phyloP scores from a whole-genome alignment of 1,284 basidiomycete genomes.

The Rhodotorula sp. region DNA sequence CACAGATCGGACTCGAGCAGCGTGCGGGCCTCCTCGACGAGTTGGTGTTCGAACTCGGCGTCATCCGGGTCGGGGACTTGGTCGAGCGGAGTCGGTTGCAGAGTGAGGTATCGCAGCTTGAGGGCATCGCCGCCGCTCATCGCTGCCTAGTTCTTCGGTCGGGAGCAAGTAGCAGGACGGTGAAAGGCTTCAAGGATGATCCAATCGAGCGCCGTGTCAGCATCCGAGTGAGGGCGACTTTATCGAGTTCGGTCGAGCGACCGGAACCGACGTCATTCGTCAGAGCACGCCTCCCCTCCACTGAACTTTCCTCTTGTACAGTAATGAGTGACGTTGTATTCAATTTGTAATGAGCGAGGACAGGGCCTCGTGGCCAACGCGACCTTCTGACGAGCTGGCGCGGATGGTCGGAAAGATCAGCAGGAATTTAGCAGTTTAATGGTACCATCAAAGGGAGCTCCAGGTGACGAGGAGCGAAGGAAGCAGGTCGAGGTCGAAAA shows the following conservation, averaged over 20 bases:
- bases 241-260: not conserved
- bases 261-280: not conserved
- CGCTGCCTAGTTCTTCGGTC: too few species aligned
- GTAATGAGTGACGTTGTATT: not conserved
- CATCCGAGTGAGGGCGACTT: not conserved
- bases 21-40: slow-evolving; percentile 41
- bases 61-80: slow-evolving; percentile 43
- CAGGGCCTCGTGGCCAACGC: too few species aligned
- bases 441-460: not conserved
- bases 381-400: not conserved
- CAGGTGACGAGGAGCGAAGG: not conserved
- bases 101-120: slow-evolving; percentile 17
- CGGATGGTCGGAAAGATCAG: not conserved
- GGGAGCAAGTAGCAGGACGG: too few species aligned
- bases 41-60: slow-evolving; percentile 41
- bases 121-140: not conserved
- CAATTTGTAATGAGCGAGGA: not conserved
- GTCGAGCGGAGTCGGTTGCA: slow-evolving; percentile 29
- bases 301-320: too few species aligned
- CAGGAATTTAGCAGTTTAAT: not conserved
- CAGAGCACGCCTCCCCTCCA: too few species aligned
- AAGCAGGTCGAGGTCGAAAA: not conserved
- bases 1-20: slow-evolving; percentile 17
- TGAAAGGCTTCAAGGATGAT: too few species aligned
- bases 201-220: not conserved